Evolutionary conservation across 73 alveolate genomes (phyloP).

Genomic region (Tetrahymena malaccensis): DNA sequence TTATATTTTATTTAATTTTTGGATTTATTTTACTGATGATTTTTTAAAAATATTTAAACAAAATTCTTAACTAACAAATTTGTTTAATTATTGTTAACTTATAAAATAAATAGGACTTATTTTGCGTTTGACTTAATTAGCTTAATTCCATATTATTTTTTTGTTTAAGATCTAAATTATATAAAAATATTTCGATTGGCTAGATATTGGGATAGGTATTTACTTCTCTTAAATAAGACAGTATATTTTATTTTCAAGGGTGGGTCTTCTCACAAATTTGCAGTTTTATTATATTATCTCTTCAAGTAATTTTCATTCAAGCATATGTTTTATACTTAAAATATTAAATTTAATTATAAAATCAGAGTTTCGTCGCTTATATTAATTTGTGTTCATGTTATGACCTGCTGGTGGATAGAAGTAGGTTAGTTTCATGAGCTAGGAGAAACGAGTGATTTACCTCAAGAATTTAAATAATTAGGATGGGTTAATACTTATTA

Average conservation of each 20-base stretch:
- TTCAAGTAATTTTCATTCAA: not conserved
- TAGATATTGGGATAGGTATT: not conserved
- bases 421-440: not conserved
- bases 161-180: not conserved
- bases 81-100: too few relatives aligned
- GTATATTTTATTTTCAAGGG: not conserved
- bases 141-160: not conserved
- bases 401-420: not conserved
- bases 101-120: not conserved
- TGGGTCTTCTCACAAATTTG: not conserved
- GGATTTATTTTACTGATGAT: too few relatives aligned
- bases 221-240: not conserved
- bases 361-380: not conserved
- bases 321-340: not conserved
- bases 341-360: not conserved
- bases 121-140: not conserved
- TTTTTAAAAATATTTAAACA: too few relatives aligned
- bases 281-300: not conserved
- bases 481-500: not conserved
- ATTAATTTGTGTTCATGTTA: not conserved
- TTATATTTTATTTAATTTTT: too few relatives aligned
- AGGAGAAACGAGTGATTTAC: not conserved
- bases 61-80: too few relatives aligned
- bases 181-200: not conserved
- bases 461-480: not conserved